Evolutionary conservation across 1,284 basidiomycete genomes (phyloP).

Genomic region (Apiotrichum sp.): DNA sequence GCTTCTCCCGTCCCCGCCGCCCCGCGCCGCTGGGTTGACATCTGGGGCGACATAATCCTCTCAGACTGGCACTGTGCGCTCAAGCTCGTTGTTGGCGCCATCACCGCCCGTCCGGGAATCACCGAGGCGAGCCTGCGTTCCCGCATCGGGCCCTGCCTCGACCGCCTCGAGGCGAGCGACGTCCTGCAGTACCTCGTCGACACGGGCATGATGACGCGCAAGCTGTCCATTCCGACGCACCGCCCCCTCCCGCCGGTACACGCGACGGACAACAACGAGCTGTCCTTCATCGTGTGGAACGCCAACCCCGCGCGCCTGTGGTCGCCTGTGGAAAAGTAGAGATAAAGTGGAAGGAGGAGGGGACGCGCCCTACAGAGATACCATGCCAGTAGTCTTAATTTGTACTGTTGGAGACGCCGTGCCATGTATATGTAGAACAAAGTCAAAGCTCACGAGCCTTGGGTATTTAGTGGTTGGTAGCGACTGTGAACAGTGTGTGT

Average conservation of each 20-base stretch:
- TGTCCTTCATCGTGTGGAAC: constrained; percentile 20
- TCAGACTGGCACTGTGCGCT: constrained; percentile 65
- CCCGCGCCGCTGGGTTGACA: constrained; percentile 58
- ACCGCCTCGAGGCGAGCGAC: constrained; percentile 67
- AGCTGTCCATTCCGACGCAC: constrained; percentile 1
- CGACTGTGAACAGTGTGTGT: no score
- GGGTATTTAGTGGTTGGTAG: no score
- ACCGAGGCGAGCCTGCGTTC: constrained; percentile 60
- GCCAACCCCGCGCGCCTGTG: constrained; percentile 5
- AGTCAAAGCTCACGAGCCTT: no score
- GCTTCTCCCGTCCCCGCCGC: background rate
- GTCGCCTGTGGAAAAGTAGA: no score
- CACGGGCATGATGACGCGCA: constrained; percentile 11
- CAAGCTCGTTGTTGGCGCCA: constrained; percentile 59
- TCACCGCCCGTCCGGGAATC: constrained; percentile 62
- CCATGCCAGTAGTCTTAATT: no score
- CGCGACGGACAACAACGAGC: constrained; percentile 27
- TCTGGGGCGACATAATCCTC: constrained; percentile 57
- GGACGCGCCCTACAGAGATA: no score
- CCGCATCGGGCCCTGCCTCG: constrained; percentile 61
- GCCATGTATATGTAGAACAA: no score
- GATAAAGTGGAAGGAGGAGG: no score
- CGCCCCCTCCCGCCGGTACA: constrained; percentile 28
- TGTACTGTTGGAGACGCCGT: no score
- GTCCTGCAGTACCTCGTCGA: constrained; percentile 54